Base-by-base conservation (phyloP, 768 basidiomycete genomes). In the Trametes cingulata region DNA sequence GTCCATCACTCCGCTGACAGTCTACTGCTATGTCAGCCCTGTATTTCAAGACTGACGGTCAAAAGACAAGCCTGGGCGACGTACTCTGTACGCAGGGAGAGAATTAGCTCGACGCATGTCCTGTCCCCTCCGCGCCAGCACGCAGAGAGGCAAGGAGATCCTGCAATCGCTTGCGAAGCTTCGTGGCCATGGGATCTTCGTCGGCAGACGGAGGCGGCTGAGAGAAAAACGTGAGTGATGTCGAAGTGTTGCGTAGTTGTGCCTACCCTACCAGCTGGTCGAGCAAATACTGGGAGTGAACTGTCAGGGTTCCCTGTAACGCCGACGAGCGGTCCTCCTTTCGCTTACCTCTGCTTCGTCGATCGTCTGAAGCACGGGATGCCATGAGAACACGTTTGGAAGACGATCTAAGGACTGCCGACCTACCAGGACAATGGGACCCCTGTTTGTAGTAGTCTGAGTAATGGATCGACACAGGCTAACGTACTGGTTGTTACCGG, bases 191-290 rank as follows among this genome's bases (percentile, higher is more conserved):
- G 9, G 49, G 47, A 17, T 61, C 60, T 22, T 56, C 60, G 37
- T 51, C 61, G 1, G 60, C n/a, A 17, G 56, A 55, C 1, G 64
- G 64, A 2, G 61, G 51, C 1, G 64, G 64, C 64, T 65, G 27
- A 2, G 9, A 7, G n/a, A n/a, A n/a, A n/a, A n/a, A n/a, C n/a
- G n/a, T n/a, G n/a, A n/a, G n/a, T n/a, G n/a, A n/a, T n/a, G n/a
- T n/a, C n/a, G n/a, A n/a, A n/a, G n/a, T n/a, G n/a, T n/a, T n/a
- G n/a, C n/a, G n/a, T n/a, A n/a, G n/a, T n/a, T n/a, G n/a, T n/a
- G n/a, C n/a, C n/a, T n/a, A n/a, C n/a, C 61, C 15, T 40, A 65
- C 64, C 29, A 65, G 39, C 48, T 65, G 64, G 24, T 65, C 64
- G 10, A 65, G 46, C 20, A 65, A 61, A 36, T 65, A 65, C 64